A percentile compares a stretch with the other conserved stretches of the same genome.
Conservation (phyloP, 164 flowering plant species). For the Kingdonia uniflora region DNA sequence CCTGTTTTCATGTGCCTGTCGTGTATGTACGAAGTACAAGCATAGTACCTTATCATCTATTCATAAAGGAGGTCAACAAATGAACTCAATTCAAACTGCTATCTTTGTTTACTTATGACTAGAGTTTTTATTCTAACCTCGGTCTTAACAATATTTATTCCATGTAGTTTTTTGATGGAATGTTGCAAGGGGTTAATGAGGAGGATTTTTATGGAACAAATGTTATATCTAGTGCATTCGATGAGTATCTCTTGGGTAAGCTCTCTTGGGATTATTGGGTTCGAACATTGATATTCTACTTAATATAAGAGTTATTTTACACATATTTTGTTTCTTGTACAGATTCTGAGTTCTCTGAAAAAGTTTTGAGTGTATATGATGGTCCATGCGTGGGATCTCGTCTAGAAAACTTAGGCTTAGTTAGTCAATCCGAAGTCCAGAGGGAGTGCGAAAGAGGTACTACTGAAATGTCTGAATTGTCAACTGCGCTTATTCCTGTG, state of each 20-base stretch:
- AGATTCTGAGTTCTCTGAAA: constrained; percentile 42
- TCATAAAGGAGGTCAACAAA: too few relatives aligned
- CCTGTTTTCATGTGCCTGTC: too few relatives aligned
- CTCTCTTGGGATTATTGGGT: neutral
- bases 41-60: too few relatives aligned
- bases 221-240: constrained; percentile 32
- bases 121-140: too few relatives aligned
- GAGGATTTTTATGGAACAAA: constrained; percentile 31
- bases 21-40: too few relatives aligned
- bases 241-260: constrained; percentile 56
- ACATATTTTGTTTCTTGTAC: constrained; percentile 8
- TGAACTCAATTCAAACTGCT: too few relatives aligned
- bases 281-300: neutral
- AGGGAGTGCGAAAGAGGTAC: constrained; percentile 24
- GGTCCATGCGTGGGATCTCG: constrained; percentile 21
- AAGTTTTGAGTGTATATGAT: constrained; percentile 22
- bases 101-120: too few relatives aligned
- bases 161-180: constrained; percentile 43
- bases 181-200: constrained; percentile 33
- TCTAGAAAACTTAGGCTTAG: constrained; percentile 27
- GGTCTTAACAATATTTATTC: too few relatives aligned
- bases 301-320: neutral
- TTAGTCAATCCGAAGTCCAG: constrained; percentile 26
- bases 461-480: constrained; percentile 26
- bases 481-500: constrained; percentile 19